Evolutionary conservation across 441 rosid genomes (phyloP).

Genomic region (Aleurites moluccanus): DNA sequence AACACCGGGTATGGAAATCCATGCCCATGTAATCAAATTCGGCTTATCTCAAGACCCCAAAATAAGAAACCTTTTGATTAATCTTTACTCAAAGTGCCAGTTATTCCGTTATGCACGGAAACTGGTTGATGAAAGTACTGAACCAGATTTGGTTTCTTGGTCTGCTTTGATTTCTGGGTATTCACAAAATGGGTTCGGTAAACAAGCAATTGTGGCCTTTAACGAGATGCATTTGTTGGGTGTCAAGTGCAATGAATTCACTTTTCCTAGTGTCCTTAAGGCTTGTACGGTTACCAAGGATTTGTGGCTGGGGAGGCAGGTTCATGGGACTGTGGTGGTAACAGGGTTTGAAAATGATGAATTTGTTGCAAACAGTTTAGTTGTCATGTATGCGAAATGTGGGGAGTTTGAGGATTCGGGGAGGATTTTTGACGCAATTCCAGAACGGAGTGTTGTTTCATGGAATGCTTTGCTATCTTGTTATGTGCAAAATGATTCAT

Average conservation of each 20-base stretch:
- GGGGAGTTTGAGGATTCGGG: slow-evolving; percentile 50
- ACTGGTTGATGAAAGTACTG: slow-evolving; percentile 57
- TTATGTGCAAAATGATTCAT: slow-evolving; percentile 50
- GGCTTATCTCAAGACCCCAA: slow-evolving; percentile 40
- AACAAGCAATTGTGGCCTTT: slow-evolving; percentile 50
- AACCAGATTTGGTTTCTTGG: slow-evolving; percentile 62
- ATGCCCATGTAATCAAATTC: slow-evolving; percentile 40
- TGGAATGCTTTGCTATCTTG: slow-evolving; percentile 69
- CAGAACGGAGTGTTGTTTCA: slow-evolving; percentile 49
- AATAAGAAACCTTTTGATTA: slow-evolving; percentile 40
- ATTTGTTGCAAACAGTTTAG: slow-evolving; percentile 61
- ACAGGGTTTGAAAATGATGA: slow-evolving; percentile 62
- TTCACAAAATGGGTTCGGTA: slow-evolving; percentile 46
- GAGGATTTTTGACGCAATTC: slow-evolving; percentile 51
- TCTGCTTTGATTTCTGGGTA: slow-evolving; percentile 74
- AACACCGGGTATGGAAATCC: slow-evolving; percentile 43
- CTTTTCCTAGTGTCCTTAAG: slow-evolving; percentile 66
- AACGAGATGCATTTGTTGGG: slow-evolving; percentile 53
- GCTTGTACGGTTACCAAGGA: slow-evolving; percentile 48
- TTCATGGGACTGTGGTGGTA: slow-evolving; percentile 55
- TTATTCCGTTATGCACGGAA: slow-evolving; percentile 47
- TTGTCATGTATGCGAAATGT: slow-evolving; percentile 62
- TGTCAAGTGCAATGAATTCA: slow-evolving; percentile 54
- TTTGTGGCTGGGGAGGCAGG: slow-evolving; percentile 55
- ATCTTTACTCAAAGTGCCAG: slow-evolving; percentile 45